Evolutionary conservation across 2,329 filamentous ascomycete genomes (phyloP), one percentile per base, ranked within the genome.

Genomic region (Botrytis hyacinthi): DNA sequence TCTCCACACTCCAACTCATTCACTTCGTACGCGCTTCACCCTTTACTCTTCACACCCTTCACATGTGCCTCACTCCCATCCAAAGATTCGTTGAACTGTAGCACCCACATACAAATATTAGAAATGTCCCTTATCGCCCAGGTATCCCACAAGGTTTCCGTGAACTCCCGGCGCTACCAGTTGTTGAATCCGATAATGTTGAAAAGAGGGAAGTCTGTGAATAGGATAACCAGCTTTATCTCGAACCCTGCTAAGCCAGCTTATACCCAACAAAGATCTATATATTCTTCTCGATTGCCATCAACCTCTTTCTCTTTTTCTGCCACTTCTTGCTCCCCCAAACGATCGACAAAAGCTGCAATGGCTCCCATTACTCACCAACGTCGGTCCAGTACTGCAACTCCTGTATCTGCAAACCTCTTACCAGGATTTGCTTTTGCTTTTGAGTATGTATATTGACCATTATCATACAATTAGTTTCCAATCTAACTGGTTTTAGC

Each of bases 381-480:
- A 54, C 70, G 70, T 46, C 61, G 48, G 26, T 72, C 62, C 29
- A 72, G 46, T n/a, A 67, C 70, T 46, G 60, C 61, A 32, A 66
- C 61, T 20, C 60, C 46, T 57, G 70, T 65, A 10, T 35, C 46
- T 46, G 51, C 61, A 57, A 72, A 67, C 3, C 35, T n/a, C 14
- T 9, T 65, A 35, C 76, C 78, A 20, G 83, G 84, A 75, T 87
- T 87, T 78, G 87, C 85, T 37, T 88, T 89, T 79, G 87, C 86
- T 32, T 88, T 89, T 75, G 87, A 89, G 86, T 87, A 83, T 80
- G 83, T 65, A 76, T 6, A 18, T 57, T 35, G 60, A 46, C 29
- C 40, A 42, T 68, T 63, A 22, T 40, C 20, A 46, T 63, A 48
- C 69, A 61, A 20, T 22, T 20, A 22, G n/a, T 12, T 29, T 4